Evolutionary conservation across 805 yeast genomes (phyloP).

Genomic region (Candida nanaspora): DNA sequence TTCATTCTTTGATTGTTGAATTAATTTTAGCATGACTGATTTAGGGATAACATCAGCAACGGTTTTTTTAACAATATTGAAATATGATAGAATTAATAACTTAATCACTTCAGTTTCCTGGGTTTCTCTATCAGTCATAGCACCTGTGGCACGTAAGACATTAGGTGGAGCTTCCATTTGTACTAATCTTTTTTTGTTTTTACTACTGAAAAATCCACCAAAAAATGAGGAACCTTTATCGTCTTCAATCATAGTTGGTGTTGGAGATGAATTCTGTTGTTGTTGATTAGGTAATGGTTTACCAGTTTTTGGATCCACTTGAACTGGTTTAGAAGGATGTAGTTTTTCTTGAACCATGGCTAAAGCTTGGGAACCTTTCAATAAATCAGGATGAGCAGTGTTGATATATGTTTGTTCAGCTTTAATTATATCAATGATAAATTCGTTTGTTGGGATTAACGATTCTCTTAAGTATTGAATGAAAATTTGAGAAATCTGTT

Average conservation of each 20-base stretch:
- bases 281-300: conserved; percentile 52
- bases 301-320: conserved; percentile 85
- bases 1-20: conserved; percentile 74
- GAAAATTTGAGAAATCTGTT: conserved; percentile 73
- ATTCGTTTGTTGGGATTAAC: conserved; percentile 75
- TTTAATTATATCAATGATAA: conserved; percentile 74
- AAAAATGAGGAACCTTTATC: conserved; percentile 75
- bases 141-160: conserved; percentile 85
- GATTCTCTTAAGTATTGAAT: conserved; percentile 75
- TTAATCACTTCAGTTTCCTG: conserved; percentile 97
- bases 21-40: conserved; percentile 89
- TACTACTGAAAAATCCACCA: conserved; percentile 89
- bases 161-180: conserved; percentile 98
- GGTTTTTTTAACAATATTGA: conserved; percentile 86
- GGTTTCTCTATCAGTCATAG: conserved; percentile 89
- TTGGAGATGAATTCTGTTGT: conserved; percentile 14
- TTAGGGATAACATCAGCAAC: conserved; percentile 92
- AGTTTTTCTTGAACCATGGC: conserved; percentile 82
- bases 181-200: conserved; percentile 89
- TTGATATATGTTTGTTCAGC: conserved; percentile 93
- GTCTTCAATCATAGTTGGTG: conserved; percentile 27
- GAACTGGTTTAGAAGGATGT: conserved; percentile 67
- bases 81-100: conserved; percentile 83
- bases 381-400: conserved; percentile 95
- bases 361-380: conserved; percentile 94